These are phyloP conservation scores for Ustilago lituana DNA, from an alignment of 1,284 basidiomycete species.

Conservation along the genomic window DNA sequence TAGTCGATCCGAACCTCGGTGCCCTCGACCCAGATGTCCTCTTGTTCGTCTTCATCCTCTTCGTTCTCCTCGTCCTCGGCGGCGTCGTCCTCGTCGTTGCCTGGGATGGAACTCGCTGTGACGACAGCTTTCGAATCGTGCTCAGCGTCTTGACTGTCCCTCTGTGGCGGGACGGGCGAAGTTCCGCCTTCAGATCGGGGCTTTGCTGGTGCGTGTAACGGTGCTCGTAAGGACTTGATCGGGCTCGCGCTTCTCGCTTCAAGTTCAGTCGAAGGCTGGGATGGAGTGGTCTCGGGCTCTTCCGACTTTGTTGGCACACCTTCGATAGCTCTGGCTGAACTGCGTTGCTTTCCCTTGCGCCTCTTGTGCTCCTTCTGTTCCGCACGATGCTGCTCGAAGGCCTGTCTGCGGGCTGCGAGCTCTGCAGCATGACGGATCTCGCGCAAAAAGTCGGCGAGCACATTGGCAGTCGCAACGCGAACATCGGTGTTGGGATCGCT, in stretches of 20 bases:
- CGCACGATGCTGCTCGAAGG: slow-evolving; percentile 34
- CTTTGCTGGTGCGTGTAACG: too few species aligned
- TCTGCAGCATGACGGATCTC: slow-evolving; percentile 72
- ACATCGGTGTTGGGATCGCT: slow-evolving; percentile 96
- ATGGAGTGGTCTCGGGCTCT: slow-evolving; percentile 69
- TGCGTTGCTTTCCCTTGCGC: slow-evolving; percentile 71
- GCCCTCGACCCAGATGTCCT: slow-evolving; percentile 83
- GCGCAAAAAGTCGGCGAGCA: slow-evolving; percentile 88
- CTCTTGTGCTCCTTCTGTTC: slow-evolving; percentile 27
- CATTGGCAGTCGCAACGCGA: slow-evolving; percentile 86
- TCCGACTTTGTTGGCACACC: neutral
- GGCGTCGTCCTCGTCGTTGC: slow-evolving; percentile 1
- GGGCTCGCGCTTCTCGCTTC: slow-evolving; percentile 30
- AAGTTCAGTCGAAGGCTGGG: slow-evolving; percentile 32
- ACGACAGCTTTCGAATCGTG: slow-evolving; percentile 1
- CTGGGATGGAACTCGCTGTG: neutral
- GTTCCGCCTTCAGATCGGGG: slow-evolving; percentile 16
- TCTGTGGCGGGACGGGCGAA: slow-evolving; percentile 20
- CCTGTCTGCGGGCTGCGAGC: slow-evolving; percentile 24
- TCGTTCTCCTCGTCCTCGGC: slow-evolving; percentile 39
- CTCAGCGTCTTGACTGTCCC: neutral
- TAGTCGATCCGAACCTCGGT: slow-evolving; percentile 93
- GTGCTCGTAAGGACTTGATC: slow-evolving; percentile 21
- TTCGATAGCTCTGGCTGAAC: neutral
- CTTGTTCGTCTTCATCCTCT: slow-evolving; percentile 68